Base-by-base conservation (phyloP, 495 filamentous ascomycete genomes). In the Aspergillus nanangensis region DNA sequence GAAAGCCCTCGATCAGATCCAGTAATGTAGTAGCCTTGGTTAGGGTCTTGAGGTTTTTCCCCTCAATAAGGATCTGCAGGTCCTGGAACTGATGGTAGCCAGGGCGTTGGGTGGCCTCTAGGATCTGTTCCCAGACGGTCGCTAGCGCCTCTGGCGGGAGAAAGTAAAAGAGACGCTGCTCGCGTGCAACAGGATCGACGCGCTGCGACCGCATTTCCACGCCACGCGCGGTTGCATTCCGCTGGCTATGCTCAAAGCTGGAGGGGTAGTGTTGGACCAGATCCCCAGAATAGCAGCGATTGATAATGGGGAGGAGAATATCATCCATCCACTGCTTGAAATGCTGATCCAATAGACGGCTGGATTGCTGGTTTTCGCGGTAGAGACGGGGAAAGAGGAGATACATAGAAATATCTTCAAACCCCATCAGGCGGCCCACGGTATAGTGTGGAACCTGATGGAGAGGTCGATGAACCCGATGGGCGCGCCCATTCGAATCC, bases 81-180 rank as follows among this genome's bases (percentile, higher is more conserved):
- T 38, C 43, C 20, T 25, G 18, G 33, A 45, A 45, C 23, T 45
- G 21, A 17, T 45, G 10, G 1, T 20, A 19, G 8, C 17, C 19
- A 45, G 42, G 19, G 17, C 20, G 20, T 21, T 45, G 9, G 42
- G 36, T 22, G 11, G 29, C 36, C 42, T 45, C 25, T 1, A 45
- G 31, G 24, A 45, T 45, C 22, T 24, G 21, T 22, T 17, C 18
- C 42, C 32, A 45, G 8, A 45, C 9, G 13, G 22, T 11, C 13
- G 32, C 8, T n/a, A 45, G 42, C 25, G 31, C 14, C 15, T 45
- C 24, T 22, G 32, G 15, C 5, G 20, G 29, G 20, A 45, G 20
- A 23, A 45, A 45, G 29, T 45, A 45, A 21, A 35, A 45, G 13
- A 45, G 42, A 22, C 19, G 42, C 29, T 45, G 14, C 32, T 45